These are phyloP conservation scores for Cutaneotrichosporon sp. DNA, from an alignment of 1,284 basidiomycete genomes.

Conservation along the genomic window DNA sequence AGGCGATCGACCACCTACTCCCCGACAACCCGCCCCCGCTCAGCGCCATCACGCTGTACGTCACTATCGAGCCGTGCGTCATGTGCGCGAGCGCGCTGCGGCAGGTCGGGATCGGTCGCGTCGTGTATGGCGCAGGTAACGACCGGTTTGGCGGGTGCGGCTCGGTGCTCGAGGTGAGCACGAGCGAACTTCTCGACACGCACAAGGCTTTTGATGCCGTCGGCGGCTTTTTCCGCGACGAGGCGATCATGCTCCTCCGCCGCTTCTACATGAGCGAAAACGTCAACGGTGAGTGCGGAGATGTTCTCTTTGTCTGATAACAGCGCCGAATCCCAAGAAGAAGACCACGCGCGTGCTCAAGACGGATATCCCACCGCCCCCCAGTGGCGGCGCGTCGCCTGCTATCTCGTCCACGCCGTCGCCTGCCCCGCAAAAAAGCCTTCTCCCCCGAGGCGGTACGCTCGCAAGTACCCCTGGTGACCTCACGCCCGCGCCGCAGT, in stretches of 20 bases:
- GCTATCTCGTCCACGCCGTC: conserved; percentile 19
- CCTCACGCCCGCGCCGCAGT: background rate
- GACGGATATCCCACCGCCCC: conserved; percentile 46
- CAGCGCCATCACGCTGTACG: conserved; percentile 79
- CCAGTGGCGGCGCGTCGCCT: conserved; percentile 18
- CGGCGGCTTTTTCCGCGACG: conserved; percentile 80
- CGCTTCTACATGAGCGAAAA: conserved; percentile 97
- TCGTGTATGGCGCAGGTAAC: conserved; percentile 91
- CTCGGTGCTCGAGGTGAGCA: conserved; percentile 83
- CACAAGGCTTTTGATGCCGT: conserved; percentile 71
- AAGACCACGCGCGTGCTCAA: conserved; percentile 48
- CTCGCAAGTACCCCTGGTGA: conserved; percentile 23
- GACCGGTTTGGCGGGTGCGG: conserved; percentile 97
- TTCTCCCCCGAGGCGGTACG: conserved; percentile 28
- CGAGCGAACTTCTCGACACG: conserved; percentile 55
- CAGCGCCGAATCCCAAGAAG: conserved; percentile 48
- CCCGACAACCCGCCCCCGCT: conserved; percentile 61
- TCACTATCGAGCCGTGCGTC: conserved; percentile 98
- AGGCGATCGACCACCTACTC: conserved; percentile 88
- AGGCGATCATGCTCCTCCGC: conserved; percentile 90
- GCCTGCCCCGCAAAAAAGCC: conserved; percentile 6
- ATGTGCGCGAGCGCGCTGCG: conserved; percentile 97
- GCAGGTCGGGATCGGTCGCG: conserved; percentile 84
- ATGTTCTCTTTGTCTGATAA: background rate
- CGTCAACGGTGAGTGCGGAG: conserved; percentile 62